Conservation (phyloP, 345 rosid genomes). For the Triadica sebifera region DNA sequence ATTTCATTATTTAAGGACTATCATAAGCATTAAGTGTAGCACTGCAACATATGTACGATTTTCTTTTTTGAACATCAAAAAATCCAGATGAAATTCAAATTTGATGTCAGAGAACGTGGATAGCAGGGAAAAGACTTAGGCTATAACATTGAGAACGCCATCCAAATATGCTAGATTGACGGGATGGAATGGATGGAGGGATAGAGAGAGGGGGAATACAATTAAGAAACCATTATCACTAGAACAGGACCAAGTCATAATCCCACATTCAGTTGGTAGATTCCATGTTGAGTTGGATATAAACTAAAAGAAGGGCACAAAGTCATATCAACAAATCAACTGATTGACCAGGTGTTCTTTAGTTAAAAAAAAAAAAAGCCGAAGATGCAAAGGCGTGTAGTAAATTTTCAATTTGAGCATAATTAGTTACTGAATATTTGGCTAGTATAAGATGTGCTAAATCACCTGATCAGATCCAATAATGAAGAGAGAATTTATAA, state of each 20-base stretch:
- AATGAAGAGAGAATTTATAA: neutral
- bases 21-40: neutral
- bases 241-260: neutral
- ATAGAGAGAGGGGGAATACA: neutral
- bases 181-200: neutral
- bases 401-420: neutral
- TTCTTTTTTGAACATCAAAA: neutral
- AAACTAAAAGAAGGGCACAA: neutral
- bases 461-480: neutral
- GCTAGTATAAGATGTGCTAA: neutral
- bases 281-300: neutral
- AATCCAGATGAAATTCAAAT: neutral
- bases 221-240: neutral
- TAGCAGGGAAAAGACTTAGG: neutral
- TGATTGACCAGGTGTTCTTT: neutral
- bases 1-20: slow-evolving; percentile 4
- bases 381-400: neutral
- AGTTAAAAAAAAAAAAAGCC: neutral
- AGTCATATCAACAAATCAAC: neutral
- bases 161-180: neutral
- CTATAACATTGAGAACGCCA: neutral
- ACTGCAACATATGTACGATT: neutral
- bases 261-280: neutral
- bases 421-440: neutral
- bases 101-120: neutral